phyloP scores from a whole-genome alignment of 495 filamentous ascomycete species.

The Tuber calosporum region DNA sequence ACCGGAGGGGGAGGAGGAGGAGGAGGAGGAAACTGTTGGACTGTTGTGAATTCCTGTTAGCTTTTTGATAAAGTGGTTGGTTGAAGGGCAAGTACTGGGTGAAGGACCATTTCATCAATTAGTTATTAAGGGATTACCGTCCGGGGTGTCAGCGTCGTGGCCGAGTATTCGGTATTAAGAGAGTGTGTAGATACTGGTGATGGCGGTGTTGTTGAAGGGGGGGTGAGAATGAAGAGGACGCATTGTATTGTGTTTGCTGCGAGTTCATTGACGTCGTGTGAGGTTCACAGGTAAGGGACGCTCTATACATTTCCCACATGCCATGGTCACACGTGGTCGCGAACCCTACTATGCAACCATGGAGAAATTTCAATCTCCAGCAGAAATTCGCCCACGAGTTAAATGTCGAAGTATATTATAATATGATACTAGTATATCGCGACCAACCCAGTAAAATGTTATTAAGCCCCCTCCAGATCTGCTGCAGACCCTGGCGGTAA shows the following conservation, averaged over 20 bases:
- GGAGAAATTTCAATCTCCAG: background rate
- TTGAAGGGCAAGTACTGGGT: background rate
- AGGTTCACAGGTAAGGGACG: conserved; percentile 1
- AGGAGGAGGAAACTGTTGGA: conserved; percentile 28
- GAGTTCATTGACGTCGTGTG: background rate
- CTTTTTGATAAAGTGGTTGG: conserved; percentile 5
- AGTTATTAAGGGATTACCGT: background rate
- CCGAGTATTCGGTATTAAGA: background rate
- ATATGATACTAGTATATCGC: background rate
- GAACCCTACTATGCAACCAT: background rate
- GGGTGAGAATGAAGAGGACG: background rate
- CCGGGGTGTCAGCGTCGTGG: background rate
- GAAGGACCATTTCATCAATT: background rate
- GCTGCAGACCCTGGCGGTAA: background rate
- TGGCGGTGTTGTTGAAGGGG: background rate
- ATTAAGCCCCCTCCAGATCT: background rate
- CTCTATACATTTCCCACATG: background rate
- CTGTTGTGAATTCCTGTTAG: conserved; percentile 37
- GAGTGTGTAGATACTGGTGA: background rate
- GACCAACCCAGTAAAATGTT: background rate
- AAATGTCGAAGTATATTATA: background rate
- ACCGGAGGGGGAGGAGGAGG: conserved; percentile 37
- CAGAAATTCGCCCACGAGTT: background rate
- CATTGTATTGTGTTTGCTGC: background rate
- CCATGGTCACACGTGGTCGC: background rate